Evolutionary conservation across 2,329 filamentous ascomycete genomes (phyloP).

Genomic region (Fusarium tanahbumbuense): DNA sequence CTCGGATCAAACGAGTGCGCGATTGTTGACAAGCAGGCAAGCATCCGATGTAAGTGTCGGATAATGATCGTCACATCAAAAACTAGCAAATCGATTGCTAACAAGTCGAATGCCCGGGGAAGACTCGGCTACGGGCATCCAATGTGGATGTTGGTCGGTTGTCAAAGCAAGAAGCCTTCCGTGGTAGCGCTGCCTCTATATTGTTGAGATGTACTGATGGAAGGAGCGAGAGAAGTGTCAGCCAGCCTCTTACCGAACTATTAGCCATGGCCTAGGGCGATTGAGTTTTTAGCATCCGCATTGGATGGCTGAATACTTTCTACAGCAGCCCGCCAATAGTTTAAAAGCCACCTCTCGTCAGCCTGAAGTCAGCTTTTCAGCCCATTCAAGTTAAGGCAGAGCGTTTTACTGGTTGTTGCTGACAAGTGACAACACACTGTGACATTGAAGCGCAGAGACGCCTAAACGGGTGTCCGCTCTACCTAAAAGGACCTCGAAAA

Average conservation of each 20-base stretch:
- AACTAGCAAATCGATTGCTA: neutral
- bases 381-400: slow-evolving; percentile 16
- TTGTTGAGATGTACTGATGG: neutral
- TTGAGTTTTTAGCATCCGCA: slow-evolving; percentile 18
- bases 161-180: neutral
- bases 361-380: slow-evolving; percentile 38
- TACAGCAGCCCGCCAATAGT: neutral
- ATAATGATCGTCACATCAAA: neutral
- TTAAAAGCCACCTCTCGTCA: slow-evolving; percentile 37
- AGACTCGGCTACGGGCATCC: neutral
- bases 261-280: neutral
- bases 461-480: neutral
- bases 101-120: neutral
- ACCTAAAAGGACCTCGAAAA: neutral
- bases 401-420: slow-evolving; percentile 14
- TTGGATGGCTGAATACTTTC: slow-evolving; percentile 8
- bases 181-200: neutral
- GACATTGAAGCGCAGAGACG: slow-evolving; percentile 2
- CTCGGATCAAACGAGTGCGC: neutral
- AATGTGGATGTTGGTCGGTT: neutral
- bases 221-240: slow-evolving; percentile 4
- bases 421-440: slow-evolving; percentile 25
- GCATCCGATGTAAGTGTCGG: neutral
- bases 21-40: neutral
- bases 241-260: slow-evolving; percentile 20